Percentiles rank a stretch among this genome's conserved stretches.
Conservation (phyloP, 768 basidiomycete species). For the Macrolepiota fuliginosa region DNA sequence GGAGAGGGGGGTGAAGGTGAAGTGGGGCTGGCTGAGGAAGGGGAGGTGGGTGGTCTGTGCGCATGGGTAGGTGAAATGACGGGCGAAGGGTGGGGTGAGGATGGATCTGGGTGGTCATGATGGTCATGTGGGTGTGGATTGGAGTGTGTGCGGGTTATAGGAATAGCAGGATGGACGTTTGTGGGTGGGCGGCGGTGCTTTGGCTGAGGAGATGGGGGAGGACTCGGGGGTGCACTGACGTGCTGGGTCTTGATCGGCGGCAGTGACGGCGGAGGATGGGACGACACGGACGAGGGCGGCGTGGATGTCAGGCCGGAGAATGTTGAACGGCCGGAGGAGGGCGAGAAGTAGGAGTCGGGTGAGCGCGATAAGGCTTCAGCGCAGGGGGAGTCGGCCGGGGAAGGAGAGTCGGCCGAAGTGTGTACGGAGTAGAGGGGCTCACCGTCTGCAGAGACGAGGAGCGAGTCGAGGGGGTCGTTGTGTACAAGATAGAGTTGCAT, state of each 20-base stretch:
- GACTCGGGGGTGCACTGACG: neutral
- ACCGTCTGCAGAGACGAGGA: slow-evolving; percentile 31
- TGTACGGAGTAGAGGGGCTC: slow-evolving; percentile 30
- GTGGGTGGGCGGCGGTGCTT: neutral
- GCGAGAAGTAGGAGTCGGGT: neutral
- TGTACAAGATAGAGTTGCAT: slow-evolving; percentile 35
- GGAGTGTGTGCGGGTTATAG: slow-evolving; percentile 7
- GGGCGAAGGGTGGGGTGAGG: neutral
- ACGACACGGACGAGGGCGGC: neutral
- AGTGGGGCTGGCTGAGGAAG: neutral
- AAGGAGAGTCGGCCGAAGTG: slow-evolving; percentile 17
- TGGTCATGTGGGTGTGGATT: neutral
- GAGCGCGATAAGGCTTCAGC: neutral
- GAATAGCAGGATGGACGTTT: neutral
- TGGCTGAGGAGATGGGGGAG: neutral
- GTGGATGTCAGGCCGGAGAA: neutral
- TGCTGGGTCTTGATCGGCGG: neutral
- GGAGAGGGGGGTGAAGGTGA: slow-evolving; percentile 10
- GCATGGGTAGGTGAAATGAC: neutral
- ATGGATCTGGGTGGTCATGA: neutral
- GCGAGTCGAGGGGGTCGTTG: slow-evolving; percentile 36
- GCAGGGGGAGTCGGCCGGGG: neutral
- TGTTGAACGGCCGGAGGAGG: neutral
- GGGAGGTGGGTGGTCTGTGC: neutral
- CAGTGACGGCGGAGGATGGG: neutral